These are phyloP conservation scores for Dactylis glomerata DNA, from an alignment of 176 grass and related monocot genomes.

Conservation along the genomic window DNA sequence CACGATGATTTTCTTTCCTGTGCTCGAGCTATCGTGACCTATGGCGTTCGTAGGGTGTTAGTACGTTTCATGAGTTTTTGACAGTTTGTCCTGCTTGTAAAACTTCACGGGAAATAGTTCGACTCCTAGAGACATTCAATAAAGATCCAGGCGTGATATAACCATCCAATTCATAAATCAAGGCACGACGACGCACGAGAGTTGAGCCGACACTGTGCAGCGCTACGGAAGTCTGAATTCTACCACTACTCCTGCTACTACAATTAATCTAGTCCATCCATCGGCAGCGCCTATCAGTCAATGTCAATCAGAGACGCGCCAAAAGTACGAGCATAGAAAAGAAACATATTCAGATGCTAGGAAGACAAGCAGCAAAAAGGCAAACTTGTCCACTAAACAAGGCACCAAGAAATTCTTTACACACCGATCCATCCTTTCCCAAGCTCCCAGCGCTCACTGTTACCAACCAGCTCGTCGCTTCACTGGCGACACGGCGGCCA, in stretches of 20 bases:
- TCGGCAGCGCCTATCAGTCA: neutral
- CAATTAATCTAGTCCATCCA: neutral
- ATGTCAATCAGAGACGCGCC: constrained; percentile 4
- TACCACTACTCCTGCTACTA: too few relatives aligned
- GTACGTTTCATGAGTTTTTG: neutral
- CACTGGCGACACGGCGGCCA: neutral
- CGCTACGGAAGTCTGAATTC: neutral
- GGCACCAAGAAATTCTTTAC: constrained; percentile 32
- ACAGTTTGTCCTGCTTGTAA: neutral
- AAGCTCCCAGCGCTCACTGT: neutral
- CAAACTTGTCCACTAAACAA: constrained; percentile 46
- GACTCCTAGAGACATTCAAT: neutral
- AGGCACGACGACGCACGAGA: neutral
- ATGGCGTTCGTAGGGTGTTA: too few relatives aligned
- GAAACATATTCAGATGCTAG: constrained; percentile 17
- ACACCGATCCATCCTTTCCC: constrained; percentile 19
- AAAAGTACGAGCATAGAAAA: neutral
- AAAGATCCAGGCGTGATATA: neutral
- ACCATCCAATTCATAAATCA: neutral
- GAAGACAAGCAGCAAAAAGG: constrained; percentile 32
- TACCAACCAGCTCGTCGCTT: neutral
- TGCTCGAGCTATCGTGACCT: too few relatives aligned
- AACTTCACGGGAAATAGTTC: neutral
- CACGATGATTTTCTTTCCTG: too few relatives aligned
- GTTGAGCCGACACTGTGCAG: neutral